phyloP scores from a whole-genome alignment of 768 basidiomycete species.

The Leccinellum albellum region DNA sequence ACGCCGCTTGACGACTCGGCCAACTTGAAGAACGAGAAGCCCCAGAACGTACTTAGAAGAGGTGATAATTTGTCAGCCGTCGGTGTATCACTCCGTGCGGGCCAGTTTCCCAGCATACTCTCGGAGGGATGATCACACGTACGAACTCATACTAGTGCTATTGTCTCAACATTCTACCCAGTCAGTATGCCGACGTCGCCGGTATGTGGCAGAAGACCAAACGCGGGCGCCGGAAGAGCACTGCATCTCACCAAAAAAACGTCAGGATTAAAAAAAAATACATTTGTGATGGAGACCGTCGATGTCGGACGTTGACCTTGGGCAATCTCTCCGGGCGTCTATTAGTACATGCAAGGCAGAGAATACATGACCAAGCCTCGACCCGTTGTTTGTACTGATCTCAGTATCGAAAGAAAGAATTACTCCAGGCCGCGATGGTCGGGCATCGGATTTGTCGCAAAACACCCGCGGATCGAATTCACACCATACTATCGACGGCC shows the following conservation, averaged over 20 bases:
- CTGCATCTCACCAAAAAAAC: not conserved
- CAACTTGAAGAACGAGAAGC: not conserved
- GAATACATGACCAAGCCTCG: not conserved
- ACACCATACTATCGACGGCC: not conserved
- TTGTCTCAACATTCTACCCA: not conserved
- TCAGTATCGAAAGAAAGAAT: not conserved
- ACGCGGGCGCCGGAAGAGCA: not conserved
- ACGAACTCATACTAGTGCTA: constrained; percentile 6
- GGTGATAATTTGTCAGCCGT: constrained; percentile 1
- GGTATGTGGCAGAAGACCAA: not conserved
- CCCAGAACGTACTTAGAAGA: not conserved
- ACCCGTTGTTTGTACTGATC: not conserved
- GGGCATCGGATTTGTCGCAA: not conserved
- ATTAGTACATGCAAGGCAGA: not conserved
- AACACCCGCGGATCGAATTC: constrained; percentile 9
- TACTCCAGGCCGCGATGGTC: constrained; percentile 4
- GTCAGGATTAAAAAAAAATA: not conserved
- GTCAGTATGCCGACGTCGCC: not conserved
- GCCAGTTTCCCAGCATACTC: not conserved
- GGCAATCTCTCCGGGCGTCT: not conserved
- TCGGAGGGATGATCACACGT: not conserved
- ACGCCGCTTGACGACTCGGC: not conserved
- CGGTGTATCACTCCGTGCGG: not conserved
- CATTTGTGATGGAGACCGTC: not conserved
- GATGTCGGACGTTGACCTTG: not conserved